Evolutionary conservation across 371 early-diverging fungal genomes (phyloP), one percentile per base, ranked within the genome.

Genomic region (Amoeboaphelidium occidentale): DNA sequence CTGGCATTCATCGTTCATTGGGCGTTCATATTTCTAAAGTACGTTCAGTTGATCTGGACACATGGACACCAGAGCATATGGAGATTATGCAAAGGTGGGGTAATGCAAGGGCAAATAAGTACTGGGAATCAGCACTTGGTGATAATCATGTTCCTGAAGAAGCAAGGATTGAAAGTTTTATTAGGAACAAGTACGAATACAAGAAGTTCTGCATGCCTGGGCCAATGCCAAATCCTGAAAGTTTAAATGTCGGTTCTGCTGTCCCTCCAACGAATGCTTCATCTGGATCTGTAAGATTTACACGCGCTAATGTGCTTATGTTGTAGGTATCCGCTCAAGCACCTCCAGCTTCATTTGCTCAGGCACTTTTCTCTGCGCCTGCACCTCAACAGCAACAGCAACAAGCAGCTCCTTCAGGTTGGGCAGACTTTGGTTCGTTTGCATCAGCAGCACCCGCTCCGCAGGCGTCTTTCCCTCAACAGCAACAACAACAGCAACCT

Each of bases 1-100:
- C 69, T 20, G 71, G 62, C 32, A 56, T 76, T 39, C 90, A 91
- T 68, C 70, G 92, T 50, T 77, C 84, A 0, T 73, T 89, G 51
- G 98, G 97, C 50, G 93, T 93, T 23, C 93, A 93, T 53, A 65
- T 90, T 52, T 44, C 43, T 10, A 49, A 28, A 3, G 85, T 94
- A 28, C 90, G 84, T 60, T 85, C 85, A 2, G 76, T 86, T 23
- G 75, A 74, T 41, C 67, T 92, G 67, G 93, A 94, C 61, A 72
- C 77, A 23, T 94, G 93, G 93, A 83, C 86, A 4, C 68, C 74
- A 3, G 87, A 87, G 46, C 89, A 94, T 61, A 76, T 94, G 47
- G 81, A 83, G 58, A 79, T 69, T 54, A 81, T 84, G 81, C 63
- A 67, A 24, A 65, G 68, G 14, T 81, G 84, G 65, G 94, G 94